phyloP scores from a whole-genome alignment of 768 basidiomycete genomes.

The Boletales sp. region DNA sequence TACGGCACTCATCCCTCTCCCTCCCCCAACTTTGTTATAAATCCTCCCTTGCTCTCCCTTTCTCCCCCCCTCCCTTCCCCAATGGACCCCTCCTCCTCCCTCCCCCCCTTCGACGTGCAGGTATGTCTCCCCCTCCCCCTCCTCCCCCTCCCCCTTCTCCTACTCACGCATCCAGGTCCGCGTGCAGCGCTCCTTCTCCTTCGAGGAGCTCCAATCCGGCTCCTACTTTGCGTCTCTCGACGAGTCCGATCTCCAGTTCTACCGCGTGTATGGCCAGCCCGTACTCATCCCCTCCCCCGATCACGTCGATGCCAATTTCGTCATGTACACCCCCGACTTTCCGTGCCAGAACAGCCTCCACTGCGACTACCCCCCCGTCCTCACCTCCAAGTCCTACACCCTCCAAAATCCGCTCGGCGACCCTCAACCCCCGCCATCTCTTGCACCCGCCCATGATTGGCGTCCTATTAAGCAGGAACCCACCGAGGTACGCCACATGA shows the following conservation, averaged over 20 bases:
- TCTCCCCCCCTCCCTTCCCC: conserved; percentile 6
- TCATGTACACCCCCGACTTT: conserved; percentile 10
- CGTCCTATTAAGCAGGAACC: conserved; percentile 23
- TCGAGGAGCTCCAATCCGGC: conserved; percentile 34
- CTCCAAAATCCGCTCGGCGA: conserved; percentile 27
- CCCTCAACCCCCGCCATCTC: not conserved
- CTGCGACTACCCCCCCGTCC: not conserved
- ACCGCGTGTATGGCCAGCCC: conserved; percentile 30
- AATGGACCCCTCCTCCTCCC: conserved; percentile 11
- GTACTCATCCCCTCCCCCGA: conserved; percentile 28
- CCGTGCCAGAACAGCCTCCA: conserved; percentile 2
- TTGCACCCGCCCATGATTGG: conserved; percentile 15
- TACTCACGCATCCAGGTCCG: conserved; percentile 17
- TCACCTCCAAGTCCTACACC: conserved; percentile 27
- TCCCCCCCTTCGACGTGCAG: conserved; percentile 21
- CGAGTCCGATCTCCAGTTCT: conserved; percentile 32
- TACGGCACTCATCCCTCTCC: conserved; percentile 10
- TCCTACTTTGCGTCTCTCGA: conserved; percentile 28
- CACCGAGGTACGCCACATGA: conserved; percentile 18
- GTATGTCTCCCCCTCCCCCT: conserved; percentile 4
- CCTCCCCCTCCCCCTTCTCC: not conserved
- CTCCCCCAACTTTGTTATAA: conserved; percentile 30
- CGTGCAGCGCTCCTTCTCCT: conserved; percentile 30
- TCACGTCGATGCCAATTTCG: conserved; percentile 18
- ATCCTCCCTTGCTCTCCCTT: conserved; percentile 12